phyloP scores from a whole-genome alignment of 139 green algal genomes.

The Auxenochlorella pyrenoidosa region DNA sequence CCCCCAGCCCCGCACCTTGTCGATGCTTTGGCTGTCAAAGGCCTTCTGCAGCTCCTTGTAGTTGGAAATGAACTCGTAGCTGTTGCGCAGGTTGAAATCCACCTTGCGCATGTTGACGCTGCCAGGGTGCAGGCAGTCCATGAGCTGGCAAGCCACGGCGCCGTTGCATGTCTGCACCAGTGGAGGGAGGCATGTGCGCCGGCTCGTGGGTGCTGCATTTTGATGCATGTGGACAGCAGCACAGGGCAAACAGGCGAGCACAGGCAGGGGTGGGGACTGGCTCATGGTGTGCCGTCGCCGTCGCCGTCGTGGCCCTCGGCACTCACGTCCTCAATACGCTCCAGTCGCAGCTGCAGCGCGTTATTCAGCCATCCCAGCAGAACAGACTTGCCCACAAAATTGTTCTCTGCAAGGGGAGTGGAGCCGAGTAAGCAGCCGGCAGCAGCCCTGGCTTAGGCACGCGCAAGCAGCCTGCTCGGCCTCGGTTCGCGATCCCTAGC shows the following conservation, averaged over 20 bases:
- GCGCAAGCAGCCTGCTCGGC: not conserved
- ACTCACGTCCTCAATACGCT: conserved; percentile 92
- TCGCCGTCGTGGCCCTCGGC: not conserved
- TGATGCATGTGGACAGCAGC: not conserved
- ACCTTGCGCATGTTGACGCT: conserved; percentile 93
- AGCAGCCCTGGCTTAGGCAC: not conserved
- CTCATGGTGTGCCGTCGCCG: not conserved
- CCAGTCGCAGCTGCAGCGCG: conserved; percentile 80
- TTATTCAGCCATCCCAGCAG: conserved; percentile 94
- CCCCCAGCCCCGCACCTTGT: no score
- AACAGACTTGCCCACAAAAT: conserved; percentile 82
- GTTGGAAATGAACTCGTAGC: conserved; percentile 97
- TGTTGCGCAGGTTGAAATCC: conserved; percentile 96
- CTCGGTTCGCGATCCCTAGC: not conserved
- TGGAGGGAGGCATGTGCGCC: no score
- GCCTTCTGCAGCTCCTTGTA: conserved; percentile 97
- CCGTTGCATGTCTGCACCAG: conserved; percentile 72
- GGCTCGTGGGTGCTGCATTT: not conserved
- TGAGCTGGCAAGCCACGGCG: conserved; percentile 91
- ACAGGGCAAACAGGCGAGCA: no score
- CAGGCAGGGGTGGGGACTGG: not conserved
- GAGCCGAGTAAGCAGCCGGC: not conserved
- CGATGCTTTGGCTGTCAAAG: conserved; percentile 85
- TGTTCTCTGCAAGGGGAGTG: conserved; percentile 39
- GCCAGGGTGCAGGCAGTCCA: conserved; percentile 91